Base-by-base conservation (phyloP, 805 yeast species). In the Sugiyamaella lignohabitans region DNA sequence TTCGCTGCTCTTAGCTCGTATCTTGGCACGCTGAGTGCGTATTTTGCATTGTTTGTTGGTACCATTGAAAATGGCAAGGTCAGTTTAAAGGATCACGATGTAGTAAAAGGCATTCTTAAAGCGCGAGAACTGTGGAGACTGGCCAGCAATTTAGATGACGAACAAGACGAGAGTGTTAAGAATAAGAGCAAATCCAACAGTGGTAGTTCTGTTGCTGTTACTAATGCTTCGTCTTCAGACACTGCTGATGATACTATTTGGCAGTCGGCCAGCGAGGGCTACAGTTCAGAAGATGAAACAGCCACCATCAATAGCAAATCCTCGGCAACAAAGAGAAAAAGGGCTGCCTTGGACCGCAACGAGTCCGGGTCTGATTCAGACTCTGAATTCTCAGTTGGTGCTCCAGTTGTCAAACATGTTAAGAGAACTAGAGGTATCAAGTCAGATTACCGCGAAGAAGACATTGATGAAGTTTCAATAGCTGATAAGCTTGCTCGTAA, bases 91-190 rank as follows among this genome's bases (percentile, higher is more conserved):
- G 94, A 87, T 47, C 91, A 84, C 54, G 84, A 91, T 2, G 82
- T 91, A 1, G 91, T 93, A 96, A 88, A 86, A 59, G 76, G 84
- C 23, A 81, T 91, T 29, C 68, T 91, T 45, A 80, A 84, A 45
- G 74, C 93, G 2, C 75, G 94, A 54, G 96, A 91, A 59, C 74
- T 86, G 16, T 89, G 96, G 96, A 77, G 93, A 60, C 89, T 84
- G 58, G 95, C 94, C 3, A 14, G 17, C 11, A 51, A 46, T 18
- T 52, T 46, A 10, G 58, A 49, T 3, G 56, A 53, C n/a, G 62
- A 62, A n/a, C 42, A 24, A 19, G 57, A 49, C 17, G 56, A 44
- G 5, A 23, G 18, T 42, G 19, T 8, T 6, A 17, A 30, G 24
- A 30, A 27, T 27, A 19, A 35, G 14, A 8, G 14, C 21, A 19